Evolutionary conservation across 2,329 filamentous ascomycete genomes (phyloP).

Genomic region (Alternaria panax): DNA sequence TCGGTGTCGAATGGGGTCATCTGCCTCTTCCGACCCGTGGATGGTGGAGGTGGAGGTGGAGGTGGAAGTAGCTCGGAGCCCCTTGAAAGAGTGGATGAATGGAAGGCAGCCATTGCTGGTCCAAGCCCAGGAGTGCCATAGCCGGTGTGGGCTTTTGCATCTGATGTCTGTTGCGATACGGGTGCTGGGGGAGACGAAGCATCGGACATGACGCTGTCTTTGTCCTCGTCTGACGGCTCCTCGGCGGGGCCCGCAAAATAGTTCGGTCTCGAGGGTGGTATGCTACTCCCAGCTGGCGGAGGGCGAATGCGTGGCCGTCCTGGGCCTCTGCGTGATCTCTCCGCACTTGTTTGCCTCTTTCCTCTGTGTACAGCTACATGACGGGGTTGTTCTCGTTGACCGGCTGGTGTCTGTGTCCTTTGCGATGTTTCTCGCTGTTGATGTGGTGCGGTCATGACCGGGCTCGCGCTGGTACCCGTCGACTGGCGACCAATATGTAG

Average conservation of each 20-base stretch:
- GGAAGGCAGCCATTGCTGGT: background rate
- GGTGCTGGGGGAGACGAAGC: background rate
- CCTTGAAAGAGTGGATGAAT: background rate
- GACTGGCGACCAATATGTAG: conserved; percentile 17
- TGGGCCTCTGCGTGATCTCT: background rate
- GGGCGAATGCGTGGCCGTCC: background rate
- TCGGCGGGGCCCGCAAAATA: conserved; percentile 5
- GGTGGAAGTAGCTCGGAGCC: background rate
- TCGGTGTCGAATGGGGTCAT: conserved; percentile 21
- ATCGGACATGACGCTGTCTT: conserved; percentile 17
- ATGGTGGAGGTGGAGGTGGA: background rate
- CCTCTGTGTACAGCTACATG: background rate
- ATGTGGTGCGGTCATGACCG: background rate
- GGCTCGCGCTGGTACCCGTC: background rate
- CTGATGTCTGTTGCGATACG: background rate
- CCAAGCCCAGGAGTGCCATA: background rate
- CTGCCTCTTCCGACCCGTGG: background rate
- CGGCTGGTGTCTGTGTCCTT: background rate
- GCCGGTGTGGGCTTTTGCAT: background rate
- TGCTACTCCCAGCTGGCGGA: background rate
- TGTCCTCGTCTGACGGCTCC: conserved; percentile 9
- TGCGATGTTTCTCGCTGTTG: background rate
- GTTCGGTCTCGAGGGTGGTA: background rate
- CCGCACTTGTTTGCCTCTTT: background rate
- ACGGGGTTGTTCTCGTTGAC: background rate